Conservation (phyloP, 2,329 filamentous ascomycete genomes). For the Dactylonectria macrodidyma region DNA sequence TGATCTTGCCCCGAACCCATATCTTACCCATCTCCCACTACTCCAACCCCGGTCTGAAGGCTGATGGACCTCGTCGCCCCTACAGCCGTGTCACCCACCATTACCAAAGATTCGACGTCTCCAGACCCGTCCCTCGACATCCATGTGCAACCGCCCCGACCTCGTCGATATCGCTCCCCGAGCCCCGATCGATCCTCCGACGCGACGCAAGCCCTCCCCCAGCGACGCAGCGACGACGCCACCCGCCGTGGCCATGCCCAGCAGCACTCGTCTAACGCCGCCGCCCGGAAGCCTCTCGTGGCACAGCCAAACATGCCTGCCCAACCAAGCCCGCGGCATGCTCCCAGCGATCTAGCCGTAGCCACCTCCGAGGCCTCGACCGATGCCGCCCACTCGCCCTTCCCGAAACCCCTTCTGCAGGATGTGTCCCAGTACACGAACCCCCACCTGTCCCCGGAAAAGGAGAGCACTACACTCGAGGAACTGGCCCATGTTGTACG, state of each 20-base stretch:
- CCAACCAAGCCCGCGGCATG: conserved; percentile 49
- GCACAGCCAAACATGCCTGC: conserved; percentile 58
- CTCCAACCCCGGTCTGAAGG: conserved; percentile 47
- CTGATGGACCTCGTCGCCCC: conserved; percentile 48
- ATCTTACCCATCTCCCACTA: conserved; percentile 8
- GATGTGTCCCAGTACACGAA: conserved; percentile 79
- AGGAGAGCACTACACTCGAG: conserved; percentile 78
- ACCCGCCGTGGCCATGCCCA: conserved; percentile 57
- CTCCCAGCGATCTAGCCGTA: conserved; percentile 44
- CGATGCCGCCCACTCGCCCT: conserved; percentile 59
- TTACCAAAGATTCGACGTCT: conserved; percentile 61
- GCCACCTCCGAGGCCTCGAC: conserved; percentile 53
- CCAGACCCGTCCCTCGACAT: conserved; percentile 69
- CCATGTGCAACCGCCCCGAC: conserved; percentile 64
- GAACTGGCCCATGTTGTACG: conserved; percentile 85
- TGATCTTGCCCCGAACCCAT: conserved; percentile 26
- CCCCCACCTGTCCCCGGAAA: conserved; percentile 70
- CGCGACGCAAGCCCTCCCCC: conserved; percentile 57
- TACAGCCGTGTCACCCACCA: conserved; percentile 53
- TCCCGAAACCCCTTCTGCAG: conserved; percentile 71
- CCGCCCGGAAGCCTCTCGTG: conserved; percentile 65
- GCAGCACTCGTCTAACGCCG: conserved; percentile 55
- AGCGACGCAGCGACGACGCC: conserved; percentile 61
- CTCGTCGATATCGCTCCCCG: conserved; percentile 67
- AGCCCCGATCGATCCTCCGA: conserved; percentile 68